Evolutionary conservation across 495 filamentous ascomycete genomes (phyloP).

Genomic region (Ramalina intermedia): DNA sequence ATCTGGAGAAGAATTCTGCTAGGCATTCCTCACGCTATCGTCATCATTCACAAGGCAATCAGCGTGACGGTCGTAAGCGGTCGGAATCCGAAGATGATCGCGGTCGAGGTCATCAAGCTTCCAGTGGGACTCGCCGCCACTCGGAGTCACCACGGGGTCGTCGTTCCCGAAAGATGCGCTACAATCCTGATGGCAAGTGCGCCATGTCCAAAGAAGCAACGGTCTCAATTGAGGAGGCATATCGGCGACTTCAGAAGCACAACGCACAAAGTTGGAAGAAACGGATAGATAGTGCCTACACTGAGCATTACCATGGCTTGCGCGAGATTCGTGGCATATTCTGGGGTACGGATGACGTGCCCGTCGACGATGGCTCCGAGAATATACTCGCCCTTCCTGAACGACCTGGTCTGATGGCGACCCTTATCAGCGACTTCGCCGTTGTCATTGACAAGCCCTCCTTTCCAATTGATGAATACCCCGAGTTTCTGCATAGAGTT

Average conservation of each 20-base stretch:
- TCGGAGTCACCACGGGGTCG: conserved; percentile 8
- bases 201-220: conserved; percentile 53
- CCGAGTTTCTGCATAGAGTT: conserved; percentile 69
- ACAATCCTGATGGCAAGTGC: conserved; percentile 62
- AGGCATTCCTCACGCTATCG: conserved; percentile 34
- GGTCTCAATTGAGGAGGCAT: conserved; percentile 58
- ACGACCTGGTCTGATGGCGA: conserved; percentile 68
- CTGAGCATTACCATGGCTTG: conserved; percentile 54
- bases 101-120: conserved; percentile 22
- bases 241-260: conserved; percentile 56
- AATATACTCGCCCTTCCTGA: conserved; percentile 76
- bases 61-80: conserved; percentile 35
- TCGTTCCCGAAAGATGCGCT: conserved; percentile 43
- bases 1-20: conserved; percentile 54
- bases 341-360: conserved; percentile 68
- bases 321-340: conserved; percentile 68
- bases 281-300: conserved; percentile 65
- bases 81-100: conserved; percentile 5
- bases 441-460: conserved; percentile 84
- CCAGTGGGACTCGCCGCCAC: conserved; percentile 27
- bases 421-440: conserved; percentile 71
- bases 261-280: conserved; percentile 89
- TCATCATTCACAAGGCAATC: conserved; percentile 21
- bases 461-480: conserved; percentile 67
- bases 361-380: conserved; percentile 72